Conservation (phyloP, 2,329 filamentous ascomycete species). For the Chlorencoelia australis region DNA sequence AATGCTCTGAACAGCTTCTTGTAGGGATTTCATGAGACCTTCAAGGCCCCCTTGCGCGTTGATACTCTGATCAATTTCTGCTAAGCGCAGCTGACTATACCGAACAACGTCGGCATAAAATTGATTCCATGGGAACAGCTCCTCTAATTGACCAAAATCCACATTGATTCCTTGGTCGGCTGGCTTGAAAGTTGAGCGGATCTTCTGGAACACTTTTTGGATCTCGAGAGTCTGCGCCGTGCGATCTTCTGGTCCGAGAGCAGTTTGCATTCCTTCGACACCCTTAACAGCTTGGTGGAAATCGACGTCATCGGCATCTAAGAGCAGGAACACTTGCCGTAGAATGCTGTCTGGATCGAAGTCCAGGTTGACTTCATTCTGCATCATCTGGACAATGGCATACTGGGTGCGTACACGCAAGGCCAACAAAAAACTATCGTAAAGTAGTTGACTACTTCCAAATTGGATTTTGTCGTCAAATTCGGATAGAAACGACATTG, state of each 20-base stretch:
- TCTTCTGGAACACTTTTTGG: slow-evolving; percentile 28
- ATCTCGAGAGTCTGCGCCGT: no score
- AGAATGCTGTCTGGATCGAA: slow-evolving; percentile 31
- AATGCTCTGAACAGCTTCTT: slow-evolving; percentile 24
- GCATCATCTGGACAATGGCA: slow-evolving; percentile 34
- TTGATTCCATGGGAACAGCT: slow-evolving; percentile 38
- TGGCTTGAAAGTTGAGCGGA: slow-evolving; percentile 28
- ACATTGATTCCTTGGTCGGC: slow-evolving; percentile 27
- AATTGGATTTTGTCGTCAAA: slow-evolving; percentile 14
- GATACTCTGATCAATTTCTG: slow-evolving; percentile 36
- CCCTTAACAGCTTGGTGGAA: no score
- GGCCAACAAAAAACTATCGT: slow-evolving; percentile 37
- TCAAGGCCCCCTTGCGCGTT: slow-evolving; percentile 32
- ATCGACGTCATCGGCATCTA: no score
- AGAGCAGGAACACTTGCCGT: background rate
- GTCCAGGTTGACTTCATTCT: slow-evolving; percentile 18
- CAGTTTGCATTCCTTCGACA: slow-evolving; percentile 9
- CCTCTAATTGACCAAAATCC: slow-evolving; percentile 34
- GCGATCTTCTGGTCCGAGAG: slow-evolving; percentile 22
- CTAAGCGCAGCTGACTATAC: slow-evolving; percentile 36
- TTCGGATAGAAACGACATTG: slow-evolving; percentile 27
- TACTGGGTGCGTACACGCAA: slow-evolving; percentile 46
- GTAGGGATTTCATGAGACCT: slow-evolving; percentile 26
- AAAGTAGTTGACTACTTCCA: slow-evolving; percentile 32
- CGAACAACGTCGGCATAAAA: slow-evolving; percentile 35